These are phyloP conservation scores for Coemansia sp. DNA, from an alignment of 192 early-diverging fungal species.

Conservation along the genomic window DNA sequence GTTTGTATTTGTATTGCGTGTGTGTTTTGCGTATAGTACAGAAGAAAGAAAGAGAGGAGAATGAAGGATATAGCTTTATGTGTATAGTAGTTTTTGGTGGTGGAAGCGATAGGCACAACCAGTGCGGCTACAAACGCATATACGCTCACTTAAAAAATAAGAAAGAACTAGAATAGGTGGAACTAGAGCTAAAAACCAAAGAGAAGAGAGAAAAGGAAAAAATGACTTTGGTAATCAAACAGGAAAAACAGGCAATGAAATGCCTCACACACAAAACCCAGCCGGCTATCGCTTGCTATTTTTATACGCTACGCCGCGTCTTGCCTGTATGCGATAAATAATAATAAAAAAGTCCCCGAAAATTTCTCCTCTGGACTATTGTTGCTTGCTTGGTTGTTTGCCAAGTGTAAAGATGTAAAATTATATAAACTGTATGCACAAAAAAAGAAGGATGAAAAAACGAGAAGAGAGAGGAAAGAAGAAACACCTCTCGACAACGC, in stretches of 20 bases:
- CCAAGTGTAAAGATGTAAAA: background rate
- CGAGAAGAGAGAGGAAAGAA: background rate
- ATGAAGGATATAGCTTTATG: background rate
- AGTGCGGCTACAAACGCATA: no score
- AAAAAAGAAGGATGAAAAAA: background rate
- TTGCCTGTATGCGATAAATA: no score
- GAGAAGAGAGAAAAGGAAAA: background rate
- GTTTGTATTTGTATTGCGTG: background rate
- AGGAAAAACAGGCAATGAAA: background rate
- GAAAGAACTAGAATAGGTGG: background rate
- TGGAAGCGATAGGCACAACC: no score
- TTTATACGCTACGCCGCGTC: background rate
- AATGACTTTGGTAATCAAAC: background rate
- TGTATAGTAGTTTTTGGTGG: background rate
- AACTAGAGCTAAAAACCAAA: no score
- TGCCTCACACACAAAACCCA: background rate
- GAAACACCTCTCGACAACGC: background rate
- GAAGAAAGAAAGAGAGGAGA: background rate
- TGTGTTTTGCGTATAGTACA: background rate
- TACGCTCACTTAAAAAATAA: background rate
- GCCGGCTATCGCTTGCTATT: constrained; percentile 5
- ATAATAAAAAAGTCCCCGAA: background rate
- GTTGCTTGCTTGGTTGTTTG: background rate
- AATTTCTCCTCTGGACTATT: background rate
- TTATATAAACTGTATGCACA: background rate